Base-by-base conservation (phyloP, 176 grass and related monocot genomes). In the Chloris gayana region DNA sequence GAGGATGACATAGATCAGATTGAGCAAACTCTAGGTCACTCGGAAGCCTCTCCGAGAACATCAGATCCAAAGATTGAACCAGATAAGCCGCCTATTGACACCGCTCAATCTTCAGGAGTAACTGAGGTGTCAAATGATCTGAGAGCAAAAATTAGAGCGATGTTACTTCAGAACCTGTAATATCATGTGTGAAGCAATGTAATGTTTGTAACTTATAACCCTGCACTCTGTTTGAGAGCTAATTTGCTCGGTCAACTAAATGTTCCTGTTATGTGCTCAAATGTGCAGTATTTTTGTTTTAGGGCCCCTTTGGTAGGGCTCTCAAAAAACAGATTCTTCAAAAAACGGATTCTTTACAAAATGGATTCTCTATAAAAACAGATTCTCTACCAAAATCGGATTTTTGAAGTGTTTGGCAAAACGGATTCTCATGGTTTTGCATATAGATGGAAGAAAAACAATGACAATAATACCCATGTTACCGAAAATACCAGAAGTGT, bases 81-180 rank as follows among this genome's bases (percentile, higher is more conserved):
- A 76, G 78, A 79, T 25, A 74, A 70, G 7, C 54, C 77, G 26
- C 26, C 34, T 25, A 34, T 14, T 37, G 64, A 72, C 17, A 53
- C 71, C 19, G 61, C 27, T 33, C 78, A 80, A 62, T 62, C 91
- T 57, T 70, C 81, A 12, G 80, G 56, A 19, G 59, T 80, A 81
- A 75, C 90, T 44, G 86, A 93, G 47, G 84, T 95, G 26, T 79
- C 96, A 4, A 86, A 33, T 44, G 92, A 91, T 7, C 79, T 98
- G 29, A 91, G 93, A 75, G 90, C 90, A 24, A 98, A 95, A 89
- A 87, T 93, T 45, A 89, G 88, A 85, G 90, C 92, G 0, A 98
- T 98, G 96, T 67, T 98, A 38, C 61, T 87, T 15, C 81, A 95
- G 73, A 93, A 86, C 19, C 14, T 93, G 73, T 98, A 89, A 67